Evolutionary conservation across 2,329 filamentous ascomycete species (phyloP), one percentile per base, ranked within the genome.

Genomic region (Microdochium trichocladiopsis): DNA sequence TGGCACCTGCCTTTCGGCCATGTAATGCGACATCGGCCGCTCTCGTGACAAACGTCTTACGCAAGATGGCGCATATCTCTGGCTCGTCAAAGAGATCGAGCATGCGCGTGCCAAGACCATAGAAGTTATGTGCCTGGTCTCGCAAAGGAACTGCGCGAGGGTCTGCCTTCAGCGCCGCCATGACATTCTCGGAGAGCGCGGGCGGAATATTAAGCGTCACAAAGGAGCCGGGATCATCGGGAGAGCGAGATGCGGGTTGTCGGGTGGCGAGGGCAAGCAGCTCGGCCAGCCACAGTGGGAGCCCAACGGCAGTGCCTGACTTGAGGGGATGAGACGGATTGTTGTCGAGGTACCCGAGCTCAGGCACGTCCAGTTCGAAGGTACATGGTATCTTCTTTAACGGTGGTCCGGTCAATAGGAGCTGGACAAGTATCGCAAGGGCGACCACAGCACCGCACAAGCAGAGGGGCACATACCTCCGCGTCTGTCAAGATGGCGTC

Each of bases 251-350:
- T 9, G 41, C 41, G 58, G 61, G 53, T 53, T 66, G 49, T 67
- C 70, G 10, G 70, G 69, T 78, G 57, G 82, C 84, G 47, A 95
- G 80, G 25, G 90, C 89, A 50, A 99, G 87, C 81, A 96, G 93
- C 69, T 96, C 90, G 59, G 88, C 91, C 12, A 99, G 84, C 94
- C 94, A 99, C 58, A 97, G 79, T 2, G 94, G 94, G 1, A 97
- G 83, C 56, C 87, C 82, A 48, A 97, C 78, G 45, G 86, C 84
- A 1, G 90, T 93, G 55, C 89, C 88, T 51, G 85, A 72, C 68
- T 93, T 94, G 61, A 97, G 85, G 66, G 88, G 71, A 28, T 78
- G 72, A 2, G 70, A 66, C 23, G 88, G 80, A 63, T 90, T 93
- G 63, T 91, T 91, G 71, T 95, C 91, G 54, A 99, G 79, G 67